Conservation (phyloP, 2,329 filamentous ascomycete genomes). For the Aspergillus sp. region DNA sequence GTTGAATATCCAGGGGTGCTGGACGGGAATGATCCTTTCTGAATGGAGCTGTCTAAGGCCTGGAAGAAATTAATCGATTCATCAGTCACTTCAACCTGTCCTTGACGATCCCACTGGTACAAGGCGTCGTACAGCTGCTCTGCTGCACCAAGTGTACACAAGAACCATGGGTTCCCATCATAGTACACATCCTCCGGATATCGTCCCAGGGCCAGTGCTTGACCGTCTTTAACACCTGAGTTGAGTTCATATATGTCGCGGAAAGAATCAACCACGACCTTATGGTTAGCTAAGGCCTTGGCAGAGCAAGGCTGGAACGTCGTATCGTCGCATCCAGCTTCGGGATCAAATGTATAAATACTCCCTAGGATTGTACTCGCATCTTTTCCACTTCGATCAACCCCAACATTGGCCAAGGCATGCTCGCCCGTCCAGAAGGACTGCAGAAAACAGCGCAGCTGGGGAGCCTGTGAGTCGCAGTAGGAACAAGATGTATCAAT, state of each 20-base stretch:
- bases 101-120: conserved; percentile 58
- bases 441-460: conserved; percentile 65
- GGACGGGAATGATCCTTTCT: conserved; percentile 57
- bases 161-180: conserved; percentile 72
- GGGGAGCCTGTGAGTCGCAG: conserved; percentile 58
- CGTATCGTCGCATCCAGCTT: conserved; percentile 25
- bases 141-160: conserved; percentile 66
- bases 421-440: conserved; percentile 62
- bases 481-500: conserved; percentile 53
- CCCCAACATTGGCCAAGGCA: conserved; percentile 58
- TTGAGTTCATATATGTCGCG: conserved; percentile 57
- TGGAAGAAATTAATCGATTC: conserved; percentile 64
- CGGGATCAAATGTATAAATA: conserved; percentile 36
- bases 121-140: conserved; percentile 73
- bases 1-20: conserved; percentile 46
- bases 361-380: conserved; percentile 55
- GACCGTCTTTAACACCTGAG: conserved; percentile 16
- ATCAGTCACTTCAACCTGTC: conserved; percentile 56
- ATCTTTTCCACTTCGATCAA: conserved; percentile 60
- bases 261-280: conserved; percentile 67
- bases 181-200: conserved; percentile 68
- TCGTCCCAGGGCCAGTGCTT: conserved; percentile 46
- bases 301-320: conserved; percentile 74
- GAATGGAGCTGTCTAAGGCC: conserved; percentile 51
- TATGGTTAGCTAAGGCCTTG: conserved; percentile 63